A percentile compares a stretch with the other conserved stretches of the same genome.
Conservation (phyloP, 1,139 yeast genomes). For the Meyerozyma elateridarum region DNA sequence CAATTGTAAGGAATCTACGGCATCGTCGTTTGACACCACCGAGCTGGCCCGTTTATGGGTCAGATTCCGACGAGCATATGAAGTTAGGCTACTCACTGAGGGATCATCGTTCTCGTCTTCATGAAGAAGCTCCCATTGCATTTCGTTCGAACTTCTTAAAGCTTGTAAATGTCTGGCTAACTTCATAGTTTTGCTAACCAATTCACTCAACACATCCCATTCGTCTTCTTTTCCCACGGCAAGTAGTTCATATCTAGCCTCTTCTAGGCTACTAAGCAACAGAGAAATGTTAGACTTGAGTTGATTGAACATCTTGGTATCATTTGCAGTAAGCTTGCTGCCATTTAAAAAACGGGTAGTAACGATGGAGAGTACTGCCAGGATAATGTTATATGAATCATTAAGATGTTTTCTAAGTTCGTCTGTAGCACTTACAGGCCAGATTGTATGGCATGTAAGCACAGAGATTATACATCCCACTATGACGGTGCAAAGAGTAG, state of each 20-base stretch:
- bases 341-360: constrained; percentile 54
- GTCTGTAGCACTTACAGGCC: constrained; percentile 60
- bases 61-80: constrained; percentile 14
- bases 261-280: constrained; percentile 47
- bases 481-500: constrained; percentile 56
- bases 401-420: constrained; percentile 45
- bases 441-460: constrained; percentile 51
- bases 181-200: constrained; percentile 50
- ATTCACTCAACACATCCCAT: constrained; percentile 36
- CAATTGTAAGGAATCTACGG: constrained; percentile 44
- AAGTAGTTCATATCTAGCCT: constrained; percentile 58
- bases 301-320: constrained; percentile 29
- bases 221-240: constrained; percentile 53
- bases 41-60: constrained; percentile 14
- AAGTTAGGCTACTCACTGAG: constrained; percentile 16
- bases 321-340: constrained; percentile 36
- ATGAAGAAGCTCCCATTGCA: constrained; percentile 53
- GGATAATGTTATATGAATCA: constrained; percentile 50
- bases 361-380: constrained; percentile 46
- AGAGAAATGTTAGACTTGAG: constrained; percentile 37
- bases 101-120: constrained; percentile 13
- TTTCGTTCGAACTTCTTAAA: constrained; percentile 60
- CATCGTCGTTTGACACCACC: constrained; percentile 21
- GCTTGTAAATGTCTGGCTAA: constrained; percentile 63
- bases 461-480: constrained; percentile 62